These are phyloP conservation scores for Steccherinum ochraceum DNA, from an alignment of 768 basidiomycete species.

Conservation along the genomic window DNA sequence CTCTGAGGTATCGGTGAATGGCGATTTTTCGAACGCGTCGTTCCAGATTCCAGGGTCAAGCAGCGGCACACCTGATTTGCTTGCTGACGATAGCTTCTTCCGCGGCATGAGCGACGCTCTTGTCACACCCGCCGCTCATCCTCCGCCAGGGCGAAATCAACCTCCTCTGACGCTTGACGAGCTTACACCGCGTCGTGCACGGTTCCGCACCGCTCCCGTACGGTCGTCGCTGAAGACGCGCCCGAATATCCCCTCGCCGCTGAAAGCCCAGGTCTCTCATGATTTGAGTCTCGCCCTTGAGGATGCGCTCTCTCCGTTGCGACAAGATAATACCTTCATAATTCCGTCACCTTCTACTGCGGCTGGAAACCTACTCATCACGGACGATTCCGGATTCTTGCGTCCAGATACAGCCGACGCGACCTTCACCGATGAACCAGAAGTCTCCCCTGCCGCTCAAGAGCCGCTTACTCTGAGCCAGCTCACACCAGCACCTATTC, in stretches of 20 bases:
- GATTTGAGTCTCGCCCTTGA: conserved; percentile 14
- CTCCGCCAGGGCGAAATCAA: conserved; percentile 15
- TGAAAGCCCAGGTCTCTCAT: conserved; percentile 8
- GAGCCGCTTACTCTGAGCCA: conserved; percentile 34
- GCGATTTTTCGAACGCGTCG: conserved; percentile 42
- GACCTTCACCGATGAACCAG: conserved; percentile 4
- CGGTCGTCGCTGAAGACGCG: conserved; percentile 12
- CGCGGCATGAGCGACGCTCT: conserved; percentile 33
- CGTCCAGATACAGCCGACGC: conserved; percentile 2
- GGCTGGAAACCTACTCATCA: conserved; percentile 9
- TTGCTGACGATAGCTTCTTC: conserved; percentile 40
- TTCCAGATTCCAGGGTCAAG: conserved; percentile 45
- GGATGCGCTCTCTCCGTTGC: conserved; percentile 9
- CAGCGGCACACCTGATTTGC: conserved; percentile 21
- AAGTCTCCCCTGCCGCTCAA: conserved; percentile 8
- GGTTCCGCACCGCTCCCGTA: conserved; percentile 4
- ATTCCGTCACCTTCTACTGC: conserved; percentile 12
- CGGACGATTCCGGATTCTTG: conserved; percentile 8
- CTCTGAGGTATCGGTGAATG: conserved; percentile 34
- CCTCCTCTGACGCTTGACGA: conserved; percentile 17
- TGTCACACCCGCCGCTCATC: conserved; percentile 25
- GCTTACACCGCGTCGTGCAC: conserved; percentile 18
- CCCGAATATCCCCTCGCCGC: conserved; percentile 16
- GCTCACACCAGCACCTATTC: conserved; percentile 31
- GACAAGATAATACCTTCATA: conserved; percentile 17